Evolutionary conservation across 352 stramenopile species (phyloP), one percentile per base, ranked within the genome.

Genomic region (Globisporangium heterothallicum): DNA sequence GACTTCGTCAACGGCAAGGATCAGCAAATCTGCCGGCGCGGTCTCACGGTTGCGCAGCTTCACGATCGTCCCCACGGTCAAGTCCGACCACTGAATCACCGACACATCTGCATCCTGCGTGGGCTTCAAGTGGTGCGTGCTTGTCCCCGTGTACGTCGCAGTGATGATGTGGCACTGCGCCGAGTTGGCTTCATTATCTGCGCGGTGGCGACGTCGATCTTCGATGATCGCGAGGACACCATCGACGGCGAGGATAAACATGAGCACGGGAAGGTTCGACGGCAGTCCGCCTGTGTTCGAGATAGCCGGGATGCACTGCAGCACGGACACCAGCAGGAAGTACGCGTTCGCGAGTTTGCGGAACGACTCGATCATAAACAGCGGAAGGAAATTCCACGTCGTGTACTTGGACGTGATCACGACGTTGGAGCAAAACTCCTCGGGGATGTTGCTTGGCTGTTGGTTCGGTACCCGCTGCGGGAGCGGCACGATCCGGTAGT

Each of bases 321-420:
- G 64, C 24, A 87, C 64, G 6, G 84, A 94, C 13, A 97, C 84
- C 16, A 97, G 65, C 8, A 98, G 59, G 50, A 98, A 98, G 60
- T 97, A 98, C 19, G 89, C 78, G 56, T 98, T 98, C 41, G 91
- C 91, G 42, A 97, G 66, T 53, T 87, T 91, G 18, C 66, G 63
- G 62, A 93, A 93, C 8, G 66, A 81, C 56, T 97, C 86, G 58
- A 89, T 63, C 44, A 97, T 72, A 41, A 97, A 96, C 5, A 84
- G 71, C 40, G 89, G 88, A 27, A 97, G 38, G 53, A 97, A 97
- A 58, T 82, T 94, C 64, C 73, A 93, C 16, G 64, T 60, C 55
- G 86, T 93, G 72, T 96, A 97, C 71, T 96, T 96, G 63, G 86
- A 93, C 42, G 90, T 97, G 52, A 88, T 89, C 14, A 97, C 82